These are phyloP conservation scores for Backusella circina DNA, from an alignment of 192 early-diverging fungal genomes.

Conservation along the genomic window DNA sequence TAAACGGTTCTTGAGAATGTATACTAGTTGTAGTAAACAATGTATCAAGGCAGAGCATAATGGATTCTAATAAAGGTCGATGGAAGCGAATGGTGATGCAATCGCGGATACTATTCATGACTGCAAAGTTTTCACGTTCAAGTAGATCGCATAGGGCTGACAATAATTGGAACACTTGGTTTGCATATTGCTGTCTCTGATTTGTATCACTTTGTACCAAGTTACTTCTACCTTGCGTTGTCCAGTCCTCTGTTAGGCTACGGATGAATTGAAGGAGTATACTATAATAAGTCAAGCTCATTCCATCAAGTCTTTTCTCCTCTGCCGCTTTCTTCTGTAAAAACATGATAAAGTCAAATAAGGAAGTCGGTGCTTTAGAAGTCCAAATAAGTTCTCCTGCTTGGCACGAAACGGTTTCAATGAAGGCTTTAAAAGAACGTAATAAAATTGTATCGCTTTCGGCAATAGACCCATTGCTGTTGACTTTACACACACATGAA, in stretches of 20 bases:
- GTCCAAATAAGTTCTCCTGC: slow-evolving; percentile 20
- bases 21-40: background rate
- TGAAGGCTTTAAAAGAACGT: slow-evolving; percentile 29
- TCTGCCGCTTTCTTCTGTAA: background rate
- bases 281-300: background rate
- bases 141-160: slow-evolving; percentile 6
- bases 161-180: slow-evolving; percentile 8
- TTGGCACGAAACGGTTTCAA: slow-evolving; percentile 21
- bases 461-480: slow-evolving; percentile 21
- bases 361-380: background rate
- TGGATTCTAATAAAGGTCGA: slow-evolving; percentile 32
- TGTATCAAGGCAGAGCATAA: slow-evolving; percentile 34
- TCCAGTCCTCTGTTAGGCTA: slow-evolving; percentile 24
- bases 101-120: slow-evolving; percentile 12
- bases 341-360: background rate
- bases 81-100: slow-evolving; percentile 17
- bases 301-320: background rate
- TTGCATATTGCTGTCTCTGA: slow-evolving; percentile 9
- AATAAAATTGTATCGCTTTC: slow-evolving; percentile 30
- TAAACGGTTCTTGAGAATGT: background rate
- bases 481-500: slow-evolving; percentile 7
- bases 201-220: background rate
- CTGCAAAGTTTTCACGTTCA: slow-evolving; percentile 17
- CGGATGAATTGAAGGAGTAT: slow-evolving; percentile 17
- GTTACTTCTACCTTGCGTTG: background rate